Evolutionary conservation across 257 asterid species (phyloP).

Genomic region (Thymus mandschuricus): DNA sequence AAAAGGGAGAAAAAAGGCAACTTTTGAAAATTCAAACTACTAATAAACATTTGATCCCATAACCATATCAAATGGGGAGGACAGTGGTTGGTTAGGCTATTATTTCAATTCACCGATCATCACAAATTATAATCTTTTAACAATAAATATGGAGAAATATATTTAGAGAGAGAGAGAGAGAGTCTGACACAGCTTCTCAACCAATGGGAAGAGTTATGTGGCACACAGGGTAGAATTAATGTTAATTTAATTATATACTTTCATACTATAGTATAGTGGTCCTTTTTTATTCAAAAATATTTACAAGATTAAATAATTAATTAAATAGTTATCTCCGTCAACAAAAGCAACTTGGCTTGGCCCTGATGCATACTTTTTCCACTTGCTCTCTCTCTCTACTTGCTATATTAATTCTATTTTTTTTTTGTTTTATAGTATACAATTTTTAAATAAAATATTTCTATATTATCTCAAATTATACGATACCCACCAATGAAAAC

Average conservation of each 20-base stretch:
- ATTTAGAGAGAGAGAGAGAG: conserved; percentile 9
- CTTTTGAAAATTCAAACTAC: conserved; percentile 32
- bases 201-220: conserved; percentile 58
- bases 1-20: no score
- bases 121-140: conserved; percentile 1
- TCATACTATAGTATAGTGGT: conserved; percentile 19
- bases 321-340: conserved; percentile 39
- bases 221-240: conserved; percentile 37
- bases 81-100: conserved; percentile 10
- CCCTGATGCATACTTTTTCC: conserved; percentile 25
- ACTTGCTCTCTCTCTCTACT: conserved; percentile 27
- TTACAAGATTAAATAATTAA: background rate
- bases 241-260: background rate
- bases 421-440: conserved; percentile 6
- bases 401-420: conserved; percentile 29
- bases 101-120: conserved; percentile 14
- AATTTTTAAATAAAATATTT: no score
- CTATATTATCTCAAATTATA: background rate
- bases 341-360: conserved; percentile 65
- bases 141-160: background rate
- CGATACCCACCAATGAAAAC: background rate
- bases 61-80: conserved; percentile 3
- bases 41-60: background rate
- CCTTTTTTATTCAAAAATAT: conserved; percentile 14
- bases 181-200: conserved; percentile 37